Evolutionary conservation across 768 basidiomycete species (phyloP), one percentile per base, ranked within the genome.

Genomic region (Termitomyces sp.): DNA sequence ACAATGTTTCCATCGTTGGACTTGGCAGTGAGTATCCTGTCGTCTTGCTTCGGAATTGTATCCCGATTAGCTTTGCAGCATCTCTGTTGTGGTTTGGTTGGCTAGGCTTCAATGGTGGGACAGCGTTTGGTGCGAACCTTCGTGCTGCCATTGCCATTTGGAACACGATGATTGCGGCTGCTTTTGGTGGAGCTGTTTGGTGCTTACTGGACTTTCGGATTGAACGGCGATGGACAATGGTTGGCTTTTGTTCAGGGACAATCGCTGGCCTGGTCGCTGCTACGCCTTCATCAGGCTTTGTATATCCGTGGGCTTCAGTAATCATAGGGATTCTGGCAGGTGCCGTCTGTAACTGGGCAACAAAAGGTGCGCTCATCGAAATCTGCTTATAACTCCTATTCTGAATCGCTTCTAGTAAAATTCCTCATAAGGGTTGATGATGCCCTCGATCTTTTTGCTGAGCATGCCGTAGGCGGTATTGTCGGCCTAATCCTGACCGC

Each of bases 211-310:
- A 94, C 72, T 94, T 79, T 68, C 76, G 91, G 35, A 75, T 89
- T 55, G 89, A 92, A 68, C 76, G 84, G 53, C 89, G 91, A 69
- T 93, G 83, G 78, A 90, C 82, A 33, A 93, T 93, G 81, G 91
- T 96, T 62, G 91, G 92, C 31, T 89, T 97, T 70, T 96, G 94
- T 71, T 91, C 79, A n/a, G 94, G 94, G 23, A 91, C 91, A 19
- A 89, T 96, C 59, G 87, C 91, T 23, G 93, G 91, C 44, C 79
- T 92, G 48, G 92, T 94, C 51, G 90, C 89, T 37, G 91, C 91
- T 44, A 95, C 93, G 14, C 94, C 94, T 10, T 86, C 90, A 10
- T 87, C 88, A 12, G 94, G 94, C 35, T 94, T 73, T 70, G 75
- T 96, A 38, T 83, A 83, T 31, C 78, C 87, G 3, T 91, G 93